phyloP scores from a whole-genome alignment of 345 rosid genomes.

The Raphanus raphanistrum region DNA sequence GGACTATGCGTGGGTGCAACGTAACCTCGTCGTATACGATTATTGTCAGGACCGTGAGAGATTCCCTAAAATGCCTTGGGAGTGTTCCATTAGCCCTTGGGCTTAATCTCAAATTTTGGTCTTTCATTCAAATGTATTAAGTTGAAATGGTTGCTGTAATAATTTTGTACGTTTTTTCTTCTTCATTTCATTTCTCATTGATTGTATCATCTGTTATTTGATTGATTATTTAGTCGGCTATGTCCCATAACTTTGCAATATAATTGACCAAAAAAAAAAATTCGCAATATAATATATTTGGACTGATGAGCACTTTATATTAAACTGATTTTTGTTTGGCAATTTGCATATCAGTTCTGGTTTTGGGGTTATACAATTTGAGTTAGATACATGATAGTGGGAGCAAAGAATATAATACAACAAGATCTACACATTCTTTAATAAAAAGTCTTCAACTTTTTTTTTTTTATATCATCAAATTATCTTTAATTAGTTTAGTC shows the following conservation, averaged over 20 bases:
- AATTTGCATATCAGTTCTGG: not conserved
- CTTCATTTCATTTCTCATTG: not conserved
- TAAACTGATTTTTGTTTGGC: not conserved
- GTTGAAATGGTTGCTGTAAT: slow-evolving; percentile 20
- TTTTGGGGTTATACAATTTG: not conserved
- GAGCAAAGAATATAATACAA: not conserved
- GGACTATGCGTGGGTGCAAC: slow-evolving; percentile 88
- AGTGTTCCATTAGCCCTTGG: slow-evolving; percentile 92
- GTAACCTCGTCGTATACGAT: slow-evolving; percentile 89
- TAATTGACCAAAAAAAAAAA: not conserved
- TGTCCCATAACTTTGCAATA: not conserved
- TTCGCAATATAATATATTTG: not conserved
- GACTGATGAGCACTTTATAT: not conserved
- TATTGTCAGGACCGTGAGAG: slow-evolving; percentile 73
- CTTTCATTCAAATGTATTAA: not conserved
- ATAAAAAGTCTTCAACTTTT: not conserved
- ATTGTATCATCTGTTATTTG: slow-evolving; percentile 7
- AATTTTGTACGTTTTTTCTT: not conserved
- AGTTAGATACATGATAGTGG: not conserved
- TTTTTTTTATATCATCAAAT: not conserved
- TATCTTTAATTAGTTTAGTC: not conserved
- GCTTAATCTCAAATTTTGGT: slow-evolving; percentile 42
- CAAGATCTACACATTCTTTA: not conserved
- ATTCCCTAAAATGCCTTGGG: slow-evolving; percentile 59
- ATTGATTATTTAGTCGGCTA: slow-evolving; percentile 22